Evolutionary conservation across 768 basidiomycete genomes (phyloP).

Genomic region (Coprinopsis strossmayeri): DNA sequence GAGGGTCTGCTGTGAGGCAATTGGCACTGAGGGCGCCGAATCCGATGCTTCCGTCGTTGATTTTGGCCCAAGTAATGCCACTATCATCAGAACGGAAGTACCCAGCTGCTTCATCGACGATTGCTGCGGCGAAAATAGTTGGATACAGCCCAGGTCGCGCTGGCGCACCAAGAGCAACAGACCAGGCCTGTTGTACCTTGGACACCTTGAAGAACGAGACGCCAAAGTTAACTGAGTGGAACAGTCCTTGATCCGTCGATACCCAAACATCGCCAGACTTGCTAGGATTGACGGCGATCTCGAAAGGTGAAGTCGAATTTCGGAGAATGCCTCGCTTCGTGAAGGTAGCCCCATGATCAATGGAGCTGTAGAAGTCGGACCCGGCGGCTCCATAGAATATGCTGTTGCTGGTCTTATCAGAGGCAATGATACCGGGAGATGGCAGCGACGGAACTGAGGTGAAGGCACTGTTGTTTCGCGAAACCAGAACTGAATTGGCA

Average conservation of each 20-base stretch:
- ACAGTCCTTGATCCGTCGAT: slow-evolving; percentile 49
- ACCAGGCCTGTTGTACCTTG: slow-evolving; percentile 48
- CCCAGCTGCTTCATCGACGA: slow-evolving; percentile 40
- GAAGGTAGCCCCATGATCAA: slow-evolving; percentile 50
- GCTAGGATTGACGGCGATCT: slow-evolving; percentile 47
- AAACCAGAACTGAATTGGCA: slow-evolving; percentile 44
- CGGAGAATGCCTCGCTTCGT: slow-evolving; percentile 35
- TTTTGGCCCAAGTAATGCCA: slow-evolving; percentile 51
- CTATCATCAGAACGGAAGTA: slow-evolving; percentile 52
- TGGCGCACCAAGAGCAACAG: slow-evolving; percentile 52
- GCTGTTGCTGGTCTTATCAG: slow-evolving; percentile 52
- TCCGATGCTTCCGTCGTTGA: slow-evolving; percentile 51
- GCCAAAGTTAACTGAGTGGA: slow-evolving; percentile 51
- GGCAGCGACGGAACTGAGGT: slow-evolving; percentile 45
- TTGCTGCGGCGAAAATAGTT: slow-evolving; percentile 49
- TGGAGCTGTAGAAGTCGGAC: slow-evolving; percentile 53
- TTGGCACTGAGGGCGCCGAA: slow-evolving; percentile 47
- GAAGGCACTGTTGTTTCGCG: slow-evolving; percentile 44
- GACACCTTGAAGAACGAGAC: slow-evolving; percentile 42
- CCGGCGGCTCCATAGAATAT: slow-evolving; percentile 57
- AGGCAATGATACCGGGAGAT: slow-evolving; percentile 41
- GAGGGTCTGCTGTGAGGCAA: slow-evolving; percentile 43
- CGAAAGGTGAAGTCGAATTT: slow-evolving; percentile 39
- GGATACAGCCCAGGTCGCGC: slow-evolving; percentile 41
- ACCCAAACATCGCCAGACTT: slow-evolving; percentile 61